Evolutionary conservation across 345 rosid species (phyloP).

Genomic region (Pseudoturritis turrita): DNA sequence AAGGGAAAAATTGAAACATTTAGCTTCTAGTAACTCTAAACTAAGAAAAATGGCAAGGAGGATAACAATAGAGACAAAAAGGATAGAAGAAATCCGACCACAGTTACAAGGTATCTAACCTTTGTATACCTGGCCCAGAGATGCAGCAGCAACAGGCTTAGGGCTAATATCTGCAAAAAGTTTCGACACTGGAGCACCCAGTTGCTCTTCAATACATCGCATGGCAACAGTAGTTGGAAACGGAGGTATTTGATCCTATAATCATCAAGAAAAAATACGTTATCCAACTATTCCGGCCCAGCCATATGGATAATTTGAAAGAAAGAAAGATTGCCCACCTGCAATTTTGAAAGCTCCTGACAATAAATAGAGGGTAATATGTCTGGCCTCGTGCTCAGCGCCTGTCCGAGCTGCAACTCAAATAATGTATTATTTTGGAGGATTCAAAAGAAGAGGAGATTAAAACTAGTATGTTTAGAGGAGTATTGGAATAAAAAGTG

Average conservation of each 20-base stretch:
- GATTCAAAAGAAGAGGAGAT: not conserved
- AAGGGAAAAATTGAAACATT: conserved; percentile 29
- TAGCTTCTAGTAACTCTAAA: conserved; percentile 20
- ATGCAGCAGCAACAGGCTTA: conserved; percentile 91
- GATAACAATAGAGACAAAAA: not conserved
- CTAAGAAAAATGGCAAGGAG: not conserved
- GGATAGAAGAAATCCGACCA: not conserved
- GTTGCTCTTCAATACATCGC: conserved; percentile 73
- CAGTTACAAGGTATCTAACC: conserved; percentile 47
- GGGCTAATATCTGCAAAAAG: conserved; percentile 84
- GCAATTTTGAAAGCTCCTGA: conserved; percentile 93
- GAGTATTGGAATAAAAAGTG: not conserved
- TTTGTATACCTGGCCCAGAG: conserved; percentile 97
- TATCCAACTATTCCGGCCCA: not conserved
- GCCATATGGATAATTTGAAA: not conserved
- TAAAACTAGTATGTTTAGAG: not conserved
- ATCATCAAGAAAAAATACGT: conserved; percentile 18
- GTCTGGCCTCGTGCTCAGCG: conserved; percentile 92
- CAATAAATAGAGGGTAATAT: conserved; percentile 79
- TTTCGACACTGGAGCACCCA: conserved; percentile 66
- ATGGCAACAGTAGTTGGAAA: conserved; percentile 72
- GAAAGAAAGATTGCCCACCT: conserved; percentile 40
- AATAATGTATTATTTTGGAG: conserved; percentile 1
- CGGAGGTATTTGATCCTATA: conserved; percentile 93
- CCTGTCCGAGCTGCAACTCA: conserved; percentile 85